These are phyloP conservation scores for Isatis lusitanica DNA, from an alignment of 441 rosid genomes.

Conservation along the genomic window DNA sequence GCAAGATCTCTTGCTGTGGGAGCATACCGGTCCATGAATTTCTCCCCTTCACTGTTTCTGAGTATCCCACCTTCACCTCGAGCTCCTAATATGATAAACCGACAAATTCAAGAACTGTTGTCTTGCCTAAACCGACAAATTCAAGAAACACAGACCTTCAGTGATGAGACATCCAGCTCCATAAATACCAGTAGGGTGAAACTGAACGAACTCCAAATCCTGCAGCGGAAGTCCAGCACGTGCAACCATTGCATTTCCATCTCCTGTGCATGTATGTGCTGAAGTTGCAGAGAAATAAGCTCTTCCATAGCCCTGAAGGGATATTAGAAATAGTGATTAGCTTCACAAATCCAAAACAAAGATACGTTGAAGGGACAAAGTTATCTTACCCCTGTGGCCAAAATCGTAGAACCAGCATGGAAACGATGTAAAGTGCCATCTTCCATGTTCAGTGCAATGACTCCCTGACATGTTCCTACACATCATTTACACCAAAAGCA, in stretches of 20 bases:
- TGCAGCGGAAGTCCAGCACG: slow-evolving; percentile 84
- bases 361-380: not conserved
- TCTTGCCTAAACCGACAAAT: not conserved
- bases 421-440: slow-evolving; percentile 92
- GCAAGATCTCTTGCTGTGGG: slow-evolving; percentile 99
- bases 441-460: slow-evolving; percentile 88
- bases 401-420: slow-evolving; percentile 69
- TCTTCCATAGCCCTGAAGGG: slow-evolving; percentile 85
- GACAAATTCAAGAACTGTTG: not conserved
- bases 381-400: slow-evolving; percentile 77
- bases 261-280: slow-evolving; percentile 98
- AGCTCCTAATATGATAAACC: slow-evolving; percentile 54
- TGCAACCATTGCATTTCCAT: slow-evolving; percentile 96
- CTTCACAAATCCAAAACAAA: not conserved
- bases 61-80: slow-evolving; percentile 98
- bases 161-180: slow-evolving; percentile 98
- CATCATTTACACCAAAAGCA: slow-evolving; percentile 17
- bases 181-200: slow-evolving; percentile 95
- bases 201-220: slow-evolving; percentile 95
- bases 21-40: slow-evolving; percentile 96
- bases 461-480: slow-evolving; percentile 90
- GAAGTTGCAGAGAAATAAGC: slow-evolving; percentile 94
- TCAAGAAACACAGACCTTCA: slow-evolving; percentile 57
- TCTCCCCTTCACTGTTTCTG: slow-evolving; percentile 85
- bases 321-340: not conserved